These are phyloP conservation scores for Trichocomaceae sp. DNA, from an alignment of 2,329 filamentous ascomycete genomes.

Conservation along the genomic window DNA sequence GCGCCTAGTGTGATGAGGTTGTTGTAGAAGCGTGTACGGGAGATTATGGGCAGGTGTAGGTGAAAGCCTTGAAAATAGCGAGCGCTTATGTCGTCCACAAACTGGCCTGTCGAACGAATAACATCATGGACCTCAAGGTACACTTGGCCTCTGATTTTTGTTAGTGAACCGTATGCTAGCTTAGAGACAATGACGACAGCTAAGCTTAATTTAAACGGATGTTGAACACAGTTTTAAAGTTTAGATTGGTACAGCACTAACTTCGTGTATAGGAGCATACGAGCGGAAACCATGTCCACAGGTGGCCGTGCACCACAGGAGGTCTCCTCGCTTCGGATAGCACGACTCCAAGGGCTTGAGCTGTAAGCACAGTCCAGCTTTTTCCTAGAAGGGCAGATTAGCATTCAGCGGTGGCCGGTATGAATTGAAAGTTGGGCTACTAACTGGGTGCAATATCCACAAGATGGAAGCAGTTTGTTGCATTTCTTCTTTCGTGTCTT, in stretches of 20 bases:
- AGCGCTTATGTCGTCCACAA: neutral
- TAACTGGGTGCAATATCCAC: neutral
- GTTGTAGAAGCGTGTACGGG: neutral
- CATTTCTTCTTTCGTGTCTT: neutral
- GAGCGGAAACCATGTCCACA: neutral
- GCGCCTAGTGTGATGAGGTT: neutral
- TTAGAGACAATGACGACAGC: neutral
- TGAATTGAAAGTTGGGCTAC: neutral
- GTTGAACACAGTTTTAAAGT: neutral
- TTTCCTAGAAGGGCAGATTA: neutral
- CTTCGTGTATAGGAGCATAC: neutral
- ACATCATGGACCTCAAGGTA: neutral
- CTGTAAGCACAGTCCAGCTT: neutral
- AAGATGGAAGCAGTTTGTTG: neutral
- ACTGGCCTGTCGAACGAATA: neutral
- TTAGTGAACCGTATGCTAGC: neutral
- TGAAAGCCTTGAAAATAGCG: slow-evolving; percentile 3
- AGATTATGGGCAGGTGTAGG: neutral
- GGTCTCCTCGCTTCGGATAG: neutral
- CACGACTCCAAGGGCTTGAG: neutral
- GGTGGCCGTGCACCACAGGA: neutral
- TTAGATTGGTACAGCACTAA: neutral
- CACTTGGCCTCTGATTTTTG: neutral
- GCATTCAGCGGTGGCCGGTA: neutral
- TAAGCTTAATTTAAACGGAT: neutral